Conservation (phyloP, 257 asterid genomes). For the Nicotiana obtusifolia region DNA sequence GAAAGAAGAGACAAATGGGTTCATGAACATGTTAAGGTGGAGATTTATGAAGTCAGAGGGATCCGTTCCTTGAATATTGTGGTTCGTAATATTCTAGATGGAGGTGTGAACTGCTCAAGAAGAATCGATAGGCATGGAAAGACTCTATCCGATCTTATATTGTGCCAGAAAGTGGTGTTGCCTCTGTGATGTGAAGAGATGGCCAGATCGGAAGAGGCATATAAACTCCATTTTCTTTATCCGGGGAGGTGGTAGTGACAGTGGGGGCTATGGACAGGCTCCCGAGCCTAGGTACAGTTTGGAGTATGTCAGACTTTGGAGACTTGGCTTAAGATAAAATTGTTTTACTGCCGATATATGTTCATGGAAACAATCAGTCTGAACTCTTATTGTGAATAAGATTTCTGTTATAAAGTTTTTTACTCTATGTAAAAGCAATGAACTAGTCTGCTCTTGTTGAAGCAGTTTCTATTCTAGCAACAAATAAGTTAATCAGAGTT, state of each 20-base stretch:
- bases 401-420: neutral
- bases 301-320: neutral
- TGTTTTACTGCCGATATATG: neutral
- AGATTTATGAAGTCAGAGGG: slow-evolving; percentile 82
- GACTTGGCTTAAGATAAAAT: neutral
- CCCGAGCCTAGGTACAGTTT: neutral
- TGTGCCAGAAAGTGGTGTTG: slow-evolving; percentile 62
- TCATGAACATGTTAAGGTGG: slow-evolving; percentile 51
- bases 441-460: neutral
- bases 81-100: slow-evolving; percentile 78
- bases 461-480: neutral
- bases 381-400: neutral
- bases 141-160: slow-evolving; percentile 65
- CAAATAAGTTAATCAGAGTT: neutral
- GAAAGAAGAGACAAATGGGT: slow-evolving; percentile 48
- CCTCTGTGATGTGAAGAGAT: slow-evolving; percentile 37
- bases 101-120: slow-evolving; percentile 95
- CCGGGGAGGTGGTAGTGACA: neutral
- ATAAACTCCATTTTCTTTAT: neutral
- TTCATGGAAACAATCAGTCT: neutral
- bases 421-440: neutral
- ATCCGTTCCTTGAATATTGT: slow-evolving; percentile 68
- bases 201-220: neutral
- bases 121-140: slow-evolving; percentile 96
- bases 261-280: neutral